phyloP scores from a whole-genome alignment of 2,329 filamentous ascomycete species.

The Aspergillus carbonarius region DNA sequence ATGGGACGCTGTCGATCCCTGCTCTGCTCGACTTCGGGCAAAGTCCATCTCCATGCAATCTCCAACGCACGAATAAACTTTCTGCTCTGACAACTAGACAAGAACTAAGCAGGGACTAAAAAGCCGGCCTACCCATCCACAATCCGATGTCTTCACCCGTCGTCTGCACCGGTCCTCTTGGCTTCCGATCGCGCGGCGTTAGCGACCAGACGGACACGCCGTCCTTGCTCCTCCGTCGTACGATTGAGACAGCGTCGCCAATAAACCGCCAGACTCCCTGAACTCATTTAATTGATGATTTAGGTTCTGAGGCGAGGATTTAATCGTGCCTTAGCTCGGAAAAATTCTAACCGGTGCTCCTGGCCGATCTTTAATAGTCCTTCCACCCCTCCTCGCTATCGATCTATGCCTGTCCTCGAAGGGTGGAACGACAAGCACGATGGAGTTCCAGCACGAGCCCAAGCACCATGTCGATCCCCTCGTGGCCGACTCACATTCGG shows the following conservation, averaged over 20 bases:
- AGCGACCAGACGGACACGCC: background rate
- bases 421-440: background rate
- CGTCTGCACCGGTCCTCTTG: background rate
- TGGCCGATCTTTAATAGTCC: background rate
- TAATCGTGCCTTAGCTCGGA: slow-evolving; percentile 1
- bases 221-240: background rate
- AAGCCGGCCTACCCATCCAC: background rate
- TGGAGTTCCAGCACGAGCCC: slow-evolving; percentile 2
- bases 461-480: background rate
- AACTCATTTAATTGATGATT: background rate
- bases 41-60: slow-evolving; percentile 1
- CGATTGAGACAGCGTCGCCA: background rate
- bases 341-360: background rate
- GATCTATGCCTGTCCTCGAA: background rate
- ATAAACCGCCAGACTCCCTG: background rate
- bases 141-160: background rate
- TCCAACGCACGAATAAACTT: background rate
- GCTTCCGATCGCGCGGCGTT: background rate
- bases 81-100: background rate
- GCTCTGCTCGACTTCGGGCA: background rate
- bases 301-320: background rate
- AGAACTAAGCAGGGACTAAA: background rate
- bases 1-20: background rate
- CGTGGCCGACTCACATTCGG: slow-evolving; percentile 3
- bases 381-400: background rate